Conservation (phyloP, 768 basidiomycete species). For the Phylloporus sp. region DNA sequence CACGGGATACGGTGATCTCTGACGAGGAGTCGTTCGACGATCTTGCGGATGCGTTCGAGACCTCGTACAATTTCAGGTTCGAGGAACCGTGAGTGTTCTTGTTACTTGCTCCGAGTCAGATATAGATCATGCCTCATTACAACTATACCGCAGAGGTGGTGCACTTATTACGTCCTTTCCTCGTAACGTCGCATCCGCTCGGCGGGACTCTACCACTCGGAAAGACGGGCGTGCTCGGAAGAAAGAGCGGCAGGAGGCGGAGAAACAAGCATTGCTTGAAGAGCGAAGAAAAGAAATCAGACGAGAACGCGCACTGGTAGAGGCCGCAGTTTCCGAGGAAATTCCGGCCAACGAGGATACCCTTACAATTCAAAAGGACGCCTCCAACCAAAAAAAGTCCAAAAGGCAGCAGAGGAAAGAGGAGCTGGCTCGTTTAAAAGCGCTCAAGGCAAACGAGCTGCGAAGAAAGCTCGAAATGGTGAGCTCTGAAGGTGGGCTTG, state of each 20-base stretch:
- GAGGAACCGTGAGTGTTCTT: constrained; percentile 78
- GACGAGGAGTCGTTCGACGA: constrained; percentile 85
- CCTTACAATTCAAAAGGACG: constrained; percentile 41
- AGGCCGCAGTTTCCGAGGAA: constrained; percentile 70
- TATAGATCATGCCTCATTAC: too few species aligned
- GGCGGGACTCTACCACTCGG: constrained; percentile 70
- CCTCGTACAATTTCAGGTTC: constrained; percentile 96
- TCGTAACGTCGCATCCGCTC: constrained; percentile 62
- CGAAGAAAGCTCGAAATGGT: constrained; percentile 70
- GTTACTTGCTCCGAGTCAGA: neutral
- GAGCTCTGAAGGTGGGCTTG: constrained; percentile 62
- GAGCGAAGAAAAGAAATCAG: constrained; percentile 73
- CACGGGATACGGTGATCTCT: constrained; percentile 32
- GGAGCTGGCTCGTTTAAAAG: constrained; percentile 75
- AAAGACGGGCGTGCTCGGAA: constrained; percentile 80
- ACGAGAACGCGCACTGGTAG: constrained; percentile 56
- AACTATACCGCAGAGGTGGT: constrained; percentile 46
- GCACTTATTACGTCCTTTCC: constrained; percentile 69
- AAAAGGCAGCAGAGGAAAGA: constrained; percentile 43
- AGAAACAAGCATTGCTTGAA: constrained; percentile 67
- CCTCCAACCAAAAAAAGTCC: constrained; percentile 45
- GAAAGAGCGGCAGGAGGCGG: constrained; percentile 64
- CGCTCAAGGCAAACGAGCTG: constrained; percentile 81
- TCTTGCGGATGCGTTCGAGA: constrained; percentile 86
- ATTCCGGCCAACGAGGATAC: constrained; percentile 51